phyloP scores from a whole-genome alignment of 1,284 basidiomycete genomes.

The Macrocystidia cucumis region DNA sequence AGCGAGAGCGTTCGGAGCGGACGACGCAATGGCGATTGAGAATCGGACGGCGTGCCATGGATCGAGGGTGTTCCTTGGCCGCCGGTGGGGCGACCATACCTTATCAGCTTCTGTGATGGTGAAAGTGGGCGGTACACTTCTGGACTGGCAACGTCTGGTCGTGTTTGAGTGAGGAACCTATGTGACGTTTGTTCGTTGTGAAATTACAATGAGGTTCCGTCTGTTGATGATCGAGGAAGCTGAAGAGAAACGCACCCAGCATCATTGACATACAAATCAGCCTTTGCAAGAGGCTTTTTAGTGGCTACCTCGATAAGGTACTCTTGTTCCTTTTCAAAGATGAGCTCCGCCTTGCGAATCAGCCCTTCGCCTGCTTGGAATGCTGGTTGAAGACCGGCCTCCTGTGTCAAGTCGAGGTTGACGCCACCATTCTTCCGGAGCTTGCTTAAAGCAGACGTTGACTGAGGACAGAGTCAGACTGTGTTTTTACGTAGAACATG shows the following conservation, averaged over 20 bases:
- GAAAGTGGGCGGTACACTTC: slow-evolving; percentile 38
- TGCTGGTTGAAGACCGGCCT: slow-evolving; percentile 48
- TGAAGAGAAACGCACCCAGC: slow-evolving; percentile 42
- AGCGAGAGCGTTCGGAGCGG: slow-evolving; percentile 44
- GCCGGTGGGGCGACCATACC: neutral
- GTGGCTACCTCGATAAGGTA: slow-evolving; percentile 43
- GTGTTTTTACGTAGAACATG: too few relatives aligned
- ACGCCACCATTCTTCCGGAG: slow-evolving; percentile 17
- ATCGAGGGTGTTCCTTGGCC: slow-evolving; percentile 7
- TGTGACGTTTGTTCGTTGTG: neutral
- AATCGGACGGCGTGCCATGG: slow-evolving; percentile 11
- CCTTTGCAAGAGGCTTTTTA: slow-evolving; percentile 26
- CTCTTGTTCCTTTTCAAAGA: slow-evolving; percentile 74
- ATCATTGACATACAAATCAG: slow-evolving; percentile 56
- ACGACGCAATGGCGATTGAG: slow-evolving; percentile 26
- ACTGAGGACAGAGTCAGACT: neutral
- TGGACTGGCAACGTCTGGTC: slow-evolving; percentile 41
- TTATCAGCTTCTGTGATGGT: slow-evolving; percentile 20
- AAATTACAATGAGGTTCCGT: neutral
- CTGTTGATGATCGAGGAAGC: too few relatives aligned
- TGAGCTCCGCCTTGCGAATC: slow-evolving; percentile 50
- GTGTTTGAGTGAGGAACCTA: slow-evolving; percentile 72
- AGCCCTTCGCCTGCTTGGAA: slow-evolving; percentile 49
- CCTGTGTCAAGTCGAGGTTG: slow-evolving; percentile 50
- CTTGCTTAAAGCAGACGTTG: slow-evolving; percentile 13